Base-by-base conservation (phyloP, 768 basidiomycete species). In the Nevesoporus exiguus region DNA sequence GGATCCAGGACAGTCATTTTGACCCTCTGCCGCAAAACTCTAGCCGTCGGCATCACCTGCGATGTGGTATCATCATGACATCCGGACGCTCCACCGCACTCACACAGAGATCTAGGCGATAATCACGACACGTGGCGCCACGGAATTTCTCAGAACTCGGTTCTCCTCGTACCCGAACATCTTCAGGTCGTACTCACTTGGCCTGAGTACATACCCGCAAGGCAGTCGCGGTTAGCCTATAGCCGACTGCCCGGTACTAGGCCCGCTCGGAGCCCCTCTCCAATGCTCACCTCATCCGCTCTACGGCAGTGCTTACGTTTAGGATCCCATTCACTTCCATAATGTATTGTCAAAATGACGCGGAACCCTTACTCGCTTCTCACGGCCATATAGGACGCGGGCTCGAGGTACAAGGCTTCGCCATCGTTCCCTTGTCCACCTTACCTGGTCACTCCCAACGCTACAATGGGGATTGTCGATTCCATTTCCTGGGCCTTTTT, bases 401-500 rank as follows among this genome's bases (percentile, higher is more conserved):
- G 36, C 37, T 36, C 46, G 22, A 36, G 43, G 47, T 21, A 1
- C 4, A 4, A 5, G 7, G n/a, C 19, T 9, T 14, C 8, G 1
- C 30, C 22, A 15, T 14, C 25, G 17, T 40, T 13, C 37, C 14
- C 3, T 25, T n/a, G 21, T 36, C 19, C 8, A 25, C 8, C 9
- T 55, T 19, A 22, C 31, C n/a, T 27, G 3, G 3, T 22, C 17
- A 11, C 19, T 29, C 43, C 11, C 37, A 44, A 14, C 22, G 8
- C 17, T 33, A 50, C 33, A 14, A 67, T 67, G 65, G 52, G 47
- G 0, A 21, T 65, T 27, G 1, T 65, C 24, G 54, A 37, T 25
- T 7, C 33, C 2, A 2, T 66, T 13, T 55, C 66, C 2, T 45
- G 40, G 15, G 25, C 25, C 3, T 39, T 63, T 30, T 63, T 46